These are phyloP conservation scores for Torulaspora gathmanii DNA, from an alignment of 805 yeast species.

Conservation along the genomic window DNA sequence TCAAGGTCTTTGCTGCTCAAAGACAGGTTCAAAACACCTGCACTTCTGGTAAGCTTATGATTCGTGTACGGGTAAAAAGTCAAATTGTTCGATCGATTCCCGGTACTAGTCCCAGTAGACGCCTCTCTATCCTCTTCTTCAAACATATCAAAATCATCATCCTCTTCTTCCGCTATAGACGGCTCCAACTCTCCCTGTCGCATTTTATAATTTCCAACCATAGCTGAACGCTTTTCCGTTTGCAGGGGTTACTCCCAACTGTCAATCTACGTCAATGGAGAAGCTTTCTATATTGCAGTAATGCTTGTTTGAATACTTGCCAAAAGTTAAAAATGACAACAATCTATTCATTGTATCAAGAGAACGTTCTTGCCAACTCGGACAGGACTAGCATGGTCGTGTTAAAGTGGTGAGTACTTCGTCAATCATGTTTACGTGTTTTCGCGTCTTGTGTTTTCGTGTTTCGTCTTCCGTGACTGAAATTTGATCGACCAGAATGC, in stretches of 20 bases:
- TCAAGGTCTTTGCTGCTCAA: conserved; percentile 36
- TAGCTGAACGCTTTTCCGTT: not conserved
- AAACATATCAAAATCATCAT: conserved; percentile 17
- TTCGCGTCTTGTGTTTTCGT: conserved; percentile 11
- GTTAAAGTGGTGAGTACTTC: not conserved
- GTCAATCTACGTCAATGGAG: too few species aligned
- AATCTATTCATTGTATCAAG: not conserved
- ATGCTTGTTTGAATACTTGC: not conserved
- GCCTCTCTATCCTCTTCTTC: conserved; percentile 6
- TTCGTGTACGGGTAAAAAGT: conserved; percentile 31
- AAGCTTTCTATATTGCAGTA: too few species aligned
- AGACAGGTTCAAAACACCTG: conserved; percentile 48
- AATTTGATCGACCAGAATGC: too few species aligned
- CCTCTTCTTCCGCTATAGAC: conserved; percentile 13
- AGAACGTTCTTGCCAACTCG: not conserved
- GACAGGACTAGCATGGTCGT: not conserved
- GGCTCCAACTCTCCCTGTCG: conserved; percentile 4
- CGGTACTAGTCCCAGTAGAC: not conserved
- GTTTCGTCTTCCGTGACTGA: conserved; percentile 6
- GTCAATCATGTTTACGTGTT: conserved; percentile 6
- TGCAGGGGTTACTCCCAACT: too few species aligned
- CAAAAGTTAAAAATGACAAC: not conserved
- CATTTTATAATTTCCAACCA: conserved; percentile 9
- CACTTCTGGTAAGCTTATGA: conserved; percentile 45
- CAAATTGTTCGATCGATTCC: conserved; percentile 21